A percentile compares a stretch with the other conserved stretches of the same genome.
Evolutionary conservation across 352 stramenopile genomes (phyloP).

Genomic region (Phytophthora ramorum): DNA sequence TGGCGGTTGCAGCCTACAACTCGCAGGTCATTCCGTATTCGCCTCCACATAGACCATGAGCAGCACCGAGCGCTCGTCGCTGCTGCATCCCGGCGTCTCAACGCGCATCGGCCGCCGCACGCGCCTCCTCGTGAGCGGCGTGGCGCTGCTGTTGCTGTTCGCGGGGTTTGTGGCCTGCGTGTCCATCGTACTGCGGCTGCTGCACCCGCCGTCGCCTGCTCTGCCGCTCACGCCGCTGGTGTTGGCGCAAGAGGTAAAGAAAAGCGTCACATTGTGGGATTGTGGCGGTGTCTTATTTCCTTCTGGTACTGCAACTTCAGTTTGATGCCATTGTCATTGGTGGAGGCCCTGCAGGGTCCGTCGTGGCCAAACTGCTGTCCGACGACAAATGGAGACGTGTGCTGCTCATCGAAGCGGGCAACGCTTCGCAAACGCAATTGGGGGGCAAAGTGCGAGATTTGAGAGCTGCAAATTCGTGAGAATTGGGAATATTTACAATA

Average conservation of each 20-base stretch:
- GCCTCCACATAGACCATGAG: slow-evolving; percentile 2
- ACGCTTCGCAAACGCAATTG: slow-evolving; percentile 60
- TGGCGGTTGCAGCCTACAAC: too few relatives aligned
- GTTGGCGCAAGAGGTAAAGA: slow-evolving; percentile 35
- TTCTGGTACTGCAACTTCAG: slow-evolving; percentile 38
- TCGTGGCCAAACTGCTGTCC: slow-evolving; percentile 59
- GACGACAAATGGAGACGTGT: slow-evolving; percentile 66
- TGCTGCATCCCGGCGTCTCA: slow-evolving; percentile 18
- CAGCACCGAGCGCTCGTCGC: slow-evolving; percentile 23
- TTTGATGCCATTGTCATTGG: slow-evolving; percentile 73
- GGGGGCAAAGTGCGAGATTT: slow-evolving; percentile 48
- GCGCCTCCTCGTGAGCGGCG: slow-evolving; percentile 21
- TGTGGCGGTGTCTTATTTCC: background rate
- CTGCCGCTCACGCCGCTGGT: slow-evolving; percentile 22
- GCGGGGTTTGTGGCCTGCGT: slow-evolving; percentile 18
- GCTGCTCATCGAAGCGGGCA: slow-evolving; percentile 71
- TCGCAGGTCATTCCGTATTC: slow-evolving; percentile 3
- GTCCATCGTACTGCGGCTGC: slow-evolving; percentile 19
- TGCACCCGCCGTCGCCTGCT: background rate
- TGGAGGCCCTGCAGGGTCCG: slow-evolving; percentile 61
- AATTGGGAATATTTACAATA: too few relatives aligned
- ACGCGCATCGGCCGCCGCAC: slow-evolving; percentile 11
- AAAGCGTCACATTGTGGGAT: background rate
- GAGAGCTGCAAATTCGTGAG: too few relatives aligned
- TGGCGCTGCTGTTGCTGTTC: slow-evolving; percentile 27